Percentiles rank a stretch among this genome's conserved stretches.
Conservation (phyloP, 1,139 yeast genomes). For the Hemisphaericaspora xylofermentans region DNA sequence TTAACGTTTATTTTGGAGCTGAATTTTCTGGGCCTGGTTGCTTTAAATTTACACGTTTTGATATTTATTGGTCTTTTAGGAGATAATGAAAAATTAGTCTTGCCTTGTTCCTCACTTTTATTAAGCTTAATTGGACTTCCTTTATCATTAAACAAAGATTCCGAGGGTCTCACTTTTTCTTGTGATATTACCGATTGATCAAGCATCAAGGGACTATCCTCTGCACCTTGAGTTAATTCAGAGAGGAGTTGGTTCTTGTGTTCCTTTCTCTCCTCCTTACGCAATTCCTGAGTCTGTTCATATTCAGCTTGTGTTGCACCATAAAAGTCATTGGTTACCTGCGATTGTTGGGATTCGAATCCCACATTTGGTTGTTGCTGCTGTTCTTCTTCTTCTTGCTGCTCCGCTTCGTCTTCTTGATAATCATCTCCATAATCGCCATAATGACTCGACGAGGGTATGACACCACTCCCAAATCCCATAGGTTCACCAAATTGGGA, state of each 20-base stretch:
- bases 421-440: slow-evolving; percentile 20
- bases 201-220: slow-evolving; percentile 20
- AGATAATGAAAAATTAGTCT: slow-evolving; percentile 16
- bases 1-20: slow-evolving; percentile 30
- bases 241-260: slow-evolving; percentile 36
- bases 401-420: slow-evolving; percentile 18
- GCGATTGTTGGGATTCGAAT: too few species aligned
- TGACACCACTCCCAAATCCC: slow-evolving; percentile 7
- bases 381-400: slow-evolving; percentile 20
- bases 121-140: slow-evolving; percentile 32
- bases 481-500: slow-evolving; percentile 18
- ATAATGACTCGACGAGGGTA: slow-evolving; percentile 5
- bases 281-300: slow-evolving; percentile 35
- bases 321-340: slow-evolving; percentile 5
- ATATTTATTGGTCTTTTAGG: slow-evolving; percentile 30
- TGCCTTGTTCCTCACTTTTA: slow-evolving; percentile 11
- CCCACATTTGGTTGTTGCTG: slow-evolving; percentile 15
- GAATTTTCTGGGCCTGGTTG: slow-evolving; percentile 45
- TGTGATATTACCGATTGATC: slow-evolving; percentile 25
- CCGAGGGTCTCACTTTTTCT: slow-evolving; percentile 19
- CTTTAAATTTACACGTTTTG: slow-evolving; percentile 33
- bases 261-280: slow-evolving; percentile 34
- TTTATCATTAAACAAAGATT: slow-evolving; percentile 35
- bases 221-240: slow-evolving; percentile 36
- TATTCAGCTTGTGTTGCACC: slow-evolving; percentile 19